Evolutionary conservation across 2,329 filamentous ascomycete species (phyloP), one percentile per base, ranked within the genome.

Genomic region (Xylaria sp.): DNA sequence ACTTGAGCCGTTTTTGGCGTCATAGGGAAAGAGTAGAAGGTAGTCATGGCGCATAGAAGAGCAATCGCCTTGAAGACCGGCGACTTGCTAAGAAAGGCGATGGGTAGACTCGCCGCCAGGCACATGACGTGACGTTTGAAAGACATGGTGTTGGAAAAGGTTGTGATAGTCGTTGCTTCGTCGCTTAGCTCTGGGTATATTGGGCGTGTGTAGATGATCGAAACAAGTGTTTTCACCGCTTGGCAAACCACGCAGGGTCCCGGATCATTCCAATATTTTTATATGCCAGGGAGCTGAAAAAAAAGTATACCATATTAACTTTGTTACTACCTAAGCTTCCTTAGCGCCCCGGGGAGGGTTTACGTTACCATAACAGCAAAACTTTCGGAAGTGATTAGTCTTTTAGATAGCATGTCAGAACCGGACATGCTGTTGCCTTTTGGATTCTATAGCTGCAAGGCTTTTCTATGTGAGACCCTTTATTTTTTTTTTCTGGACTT

Each of bases 91-190:
- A 66, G 64, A 59, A 66, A 66, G 40, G 64, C 49, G 59, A 66
- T 62, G 64, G 64, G 64, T 57, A 66, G 58, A 57, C 57, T 66
- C 53, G 64, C 64, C 59, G 64, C 64, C 42, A 63, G 64, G 49
- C 57, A 57, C 59, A 63, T 62, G 51, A 66, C 64, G 51, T 66
- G 49, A 58, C 64, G 59, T 57, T 46, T 66, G 51, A 63, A 51
- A 66, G 49, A 66, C 64, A 66, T 62, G 59, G 38, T 62, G 59
- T 66, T 62, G 33, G 64, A 58, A 62, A 61, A 66, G 59, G 59
- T 58, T 51, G 64, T 66, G 64, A 66, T 66, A 66, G 58, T 66
- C 49, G 64, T 66, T 66, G 49, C 63, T 66, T 66, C 57, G 57
- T 61, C 63, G 63, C 51, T 66, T 61, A 66, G 63, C 40, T 60